Evolutionary conservation across 345 rosid genomes (phyloP).

Genomic region (Eucalyptus regnans): DNA sequence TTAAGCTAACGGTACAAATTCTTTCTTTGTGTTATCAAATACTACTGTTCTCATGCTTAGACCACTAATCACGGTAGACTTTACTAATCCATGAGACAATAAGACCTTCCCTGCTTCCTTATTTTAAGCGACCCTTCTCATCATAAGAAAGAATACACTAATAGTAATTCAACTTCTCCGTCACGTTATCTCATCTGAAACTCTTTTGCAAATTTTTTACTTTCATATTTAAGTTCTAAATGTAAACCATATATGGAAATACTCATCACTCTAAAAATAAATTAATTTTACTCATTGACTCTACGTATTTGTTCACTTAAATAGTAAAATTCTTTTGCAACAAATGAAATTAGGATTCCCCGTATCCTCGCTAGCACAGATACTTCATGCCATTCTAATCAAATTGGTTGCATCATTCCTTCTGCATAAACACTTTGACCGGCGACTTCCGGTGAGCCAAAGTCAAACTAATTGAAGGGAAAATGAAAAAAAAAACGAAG

Average conservation of each 20-base stretch:
- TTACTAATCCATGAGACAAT: background rate
- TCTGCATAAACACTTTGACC: background rate
- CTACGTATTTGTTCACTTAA: background rate
- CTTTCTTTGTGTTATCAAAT: background rate
- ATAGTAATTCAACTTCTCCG: background rate
- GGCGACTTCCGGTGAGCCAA: background rate
- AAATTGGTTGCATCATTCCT: background rate
- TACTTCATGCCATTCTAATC: background rate
- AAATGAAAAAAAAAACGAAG: background rate
- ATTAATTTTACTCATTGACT: background rate
- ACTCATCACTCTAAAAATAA: background rate
- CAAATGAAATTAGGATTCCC: background rate
- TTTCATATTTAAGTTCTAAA: background rate
- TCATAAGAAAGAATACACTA: background rate
- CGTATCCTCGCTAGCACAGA: background rate
- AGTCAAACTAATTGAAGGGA: background rate
- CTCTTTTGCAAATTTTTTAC: background rate
- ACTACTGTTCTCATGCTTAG: background rate
- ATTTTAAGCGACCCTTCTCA: background rate
- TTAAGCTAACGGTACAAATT: background rate
- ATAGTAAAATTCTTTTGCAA: background rate
- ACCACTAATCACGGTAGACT: background rate
- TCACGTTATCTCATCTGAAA: background rate
- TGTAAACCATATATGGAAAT: background rate
- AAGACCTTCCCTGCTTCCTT: background rate